These are phyloP conservation scores for Drechslerella coelobrocha DNA, from an alignment of 2,329 filamentous ascomycete genomes.

Conservation along the genomic window DNA sequence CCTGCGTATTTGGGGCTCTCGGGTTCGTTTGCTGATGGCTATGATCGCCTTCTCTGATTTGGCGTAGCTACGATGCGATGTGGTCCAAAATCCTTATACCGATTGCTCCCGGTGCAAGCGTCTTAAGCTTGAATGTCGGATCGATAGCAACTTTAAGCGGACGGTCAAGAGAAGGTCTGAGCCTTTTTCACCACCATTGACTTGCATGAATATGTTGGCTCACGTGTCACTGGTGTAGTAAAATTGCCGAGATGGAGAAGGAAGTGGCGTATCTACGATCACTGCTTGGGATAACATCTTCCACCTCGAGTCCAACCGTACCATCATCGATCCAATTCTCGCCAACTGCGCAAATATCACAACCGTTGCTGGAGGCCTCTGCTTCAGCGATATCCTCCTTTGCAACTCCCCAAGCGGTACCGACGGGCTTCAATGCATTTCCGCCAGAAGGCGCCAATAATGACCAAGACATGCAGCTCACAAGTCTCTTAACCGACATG, in stretches of 20 bases:
- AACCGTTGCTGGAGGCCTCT: slow-evolving; percentile 44
- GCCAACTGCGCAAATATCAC: slow-evolving; percentile 42
- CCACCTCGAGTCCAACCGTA: slow-evolving; percentile 68
- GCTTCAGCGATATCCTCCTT: slow-evolving; percentile 49
- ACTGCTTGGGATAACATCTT: slow-evolving; percentile 59
- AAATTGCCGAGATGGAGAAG: slow-evolving; percentile 85
- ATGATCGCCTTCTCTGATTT: slow-evolving; percentile 17
- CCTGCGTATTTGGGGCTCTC: slow-evolving; percentile 8
- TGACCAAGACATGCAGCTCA: slow-evolving; percentile 41
- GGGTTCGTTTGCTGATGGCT: slow-evolving; percentile 15
- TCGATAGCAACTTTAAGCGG: slow-evolving; percentile 86
- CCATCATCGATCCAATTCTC: slow-evolving; percentile 55
- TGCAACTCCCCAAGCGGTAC: slow-evolving; percentile 22
- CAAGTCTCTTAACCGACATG: slow-evolving; percentile 38
- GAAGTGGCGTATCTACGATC: slow-evolving; percentile 73
- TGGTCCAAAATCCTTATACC: slow-evolving; percentile 79
- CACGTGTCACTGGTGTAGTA: slow-evolving; percentile 60
- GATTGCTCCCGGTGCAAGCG: slow-evolving; percentile 79
- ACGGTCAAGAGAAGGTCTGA: slow-evolving; percentile 71
- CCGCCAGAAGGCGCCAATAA: slow-evolving; percentile 22
- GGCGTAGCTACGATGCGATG: slow-evolving; percentile 77
- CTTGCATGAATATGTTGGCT: slow-evolving; percentile 11
- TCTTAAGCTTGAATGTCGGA: slow-evolving; percentile 81
- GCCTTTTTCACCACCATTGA: background rate
- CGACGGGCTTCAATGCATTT: slow-evolving; percentile 33